Conservation (phyloP, 129 eudicot species). For the Lactuca sativa region DNA sequence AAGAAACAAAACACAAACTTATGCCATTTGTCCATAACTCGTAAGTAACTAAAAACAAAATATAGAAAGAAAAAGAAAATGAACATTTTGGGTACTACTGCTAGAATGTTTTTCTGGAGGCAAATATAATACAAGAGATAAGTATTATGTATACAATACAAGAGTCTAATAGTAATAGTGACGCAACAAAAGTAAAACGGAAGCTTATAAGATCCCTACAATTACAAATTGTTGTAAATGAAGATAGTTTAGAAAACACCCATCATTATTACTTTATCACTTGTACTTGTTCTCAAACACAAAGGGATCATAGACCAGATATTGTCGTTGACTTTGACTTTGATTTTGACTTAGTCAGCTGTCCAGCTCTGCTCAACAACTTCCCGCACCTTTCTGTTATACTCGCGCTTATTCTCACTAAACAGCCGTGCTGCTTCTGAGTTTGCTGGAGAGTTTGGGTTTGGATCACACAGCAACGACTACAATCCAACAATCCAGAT, state of each 20-base stretch:
- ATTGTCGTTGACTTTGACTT: conserved; percentile 5
- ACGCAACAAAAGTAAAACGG: conserved; percentile 15
- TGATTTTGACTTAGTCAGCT: conserved; percentile 48
- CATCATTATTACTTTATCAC: conserved; percentile 27
- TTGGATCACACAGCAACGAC: conserved; percentile 84
- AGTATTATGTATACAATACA: conserved; percentile 26
- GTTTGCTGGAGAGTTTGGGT: conserved; percentile 88
- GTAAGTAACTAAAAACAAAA: neutral
- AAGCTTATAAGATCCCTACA: conserved; percentile 25
- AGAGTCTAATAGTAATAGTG: neutral
- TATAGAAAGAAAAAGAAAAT: neutral
- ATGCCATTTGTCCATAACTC: too few species aligned
- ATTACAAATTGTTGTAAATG: conserved; percentile 26
- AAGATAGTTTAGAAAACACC: conserved; percentile 28
- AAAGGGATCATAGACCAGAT: conserved; percentile 15
- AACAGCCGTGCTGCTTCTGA: conserved; percentile 87
- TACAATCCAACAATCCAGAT: conserved; percentile 29
- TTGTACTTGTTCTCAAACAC: conserved; percentile 13
- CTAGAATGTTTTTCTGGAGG: neutral
- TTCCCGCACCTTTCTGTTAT: conserved; percentile 75
- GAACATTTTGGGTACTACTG: neutral
- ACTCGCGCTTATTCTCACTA: conserved; percentile 84
- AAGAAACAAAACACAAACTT: too few species aligned
- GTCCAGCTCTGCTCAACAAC: conserved; percentile 97
- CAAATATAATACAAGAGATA: conserved; percentile 13